Percentiles rank a stretch among this genome's conserved stretches.
Evolutionary conservation across 441 rosid genomes (phyloP).

Genomic region (Pelargonium citronellum): DNA sequence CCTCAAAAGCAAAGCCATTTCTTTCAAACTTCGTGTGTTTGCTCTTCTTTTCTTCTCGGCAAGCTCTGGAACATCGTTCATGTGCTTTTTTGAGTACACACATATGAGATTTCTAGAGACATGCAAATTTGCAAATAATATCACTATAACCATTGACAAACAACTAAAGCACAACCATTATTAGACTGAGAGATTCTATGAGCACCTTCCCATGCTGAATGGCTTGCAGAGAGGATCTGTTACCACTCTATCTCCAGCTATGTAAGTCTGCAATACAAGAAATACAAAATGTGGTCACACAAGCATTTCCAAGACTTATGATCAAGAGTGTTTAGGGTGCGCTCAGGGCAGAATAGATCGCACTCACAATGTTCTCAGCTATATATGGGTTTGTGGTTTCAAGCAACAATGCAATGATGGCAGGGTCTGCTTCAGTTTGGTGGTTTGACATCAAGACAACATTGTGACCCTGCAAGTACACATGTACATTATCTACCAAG

Average conservation of each 20-base stretch:
- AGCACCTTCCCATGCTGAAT: constrained; percentile 96
- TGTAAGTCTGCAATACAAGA: constrained; percentile 53
- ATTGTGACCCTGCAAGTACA: constrained; percentile 74
- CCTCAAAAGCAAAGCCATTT: constrained; percentile 90
- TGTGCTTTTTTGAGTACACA: constrained; percentile 91
- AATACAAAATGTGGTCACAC: constrained; percentile 22
- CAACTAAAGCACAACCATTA: constrained; percentile 25
- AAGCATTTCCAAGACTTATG: constrained; percentile 21
- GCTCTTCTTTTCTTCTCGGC: constrained; percentile 80
- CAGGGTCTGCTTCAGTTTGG: constrained; percentile 99
- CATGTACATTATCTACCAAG: constrained; percentile 5
- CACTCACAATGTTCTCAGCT: constrained; percentile 70
- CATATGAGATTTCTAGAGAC: constrained; percentile 82
- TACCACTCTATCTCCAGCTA: constrained; percentile 95
- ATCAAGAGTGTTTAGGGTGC: constrained; percentile 11
- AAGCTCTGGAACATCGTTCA: constrained; percentile 86
- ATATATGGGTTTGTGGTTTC: constrained; percentile 59
- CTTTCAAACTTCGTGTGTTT: constrained; percentile 88
- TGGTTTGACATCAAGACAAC: constrained; percentile 86
- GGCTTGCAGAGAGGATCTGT: constrained; percentile 98
- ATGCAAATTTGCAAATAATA: constrained; percentile 18
- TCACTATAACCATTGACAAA: constrained; percentile 18
- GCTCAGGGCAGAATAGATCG: constrained; percentile 20
- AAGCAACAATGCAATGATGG: constrained; percentile 73
- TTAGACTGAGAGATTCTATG: constrained; percentile 20